These are phyloP conservation scores for Russula lepida DNA, from an alignment of 768 basidiomycete species.

Conservation along the genomic window DNA sequence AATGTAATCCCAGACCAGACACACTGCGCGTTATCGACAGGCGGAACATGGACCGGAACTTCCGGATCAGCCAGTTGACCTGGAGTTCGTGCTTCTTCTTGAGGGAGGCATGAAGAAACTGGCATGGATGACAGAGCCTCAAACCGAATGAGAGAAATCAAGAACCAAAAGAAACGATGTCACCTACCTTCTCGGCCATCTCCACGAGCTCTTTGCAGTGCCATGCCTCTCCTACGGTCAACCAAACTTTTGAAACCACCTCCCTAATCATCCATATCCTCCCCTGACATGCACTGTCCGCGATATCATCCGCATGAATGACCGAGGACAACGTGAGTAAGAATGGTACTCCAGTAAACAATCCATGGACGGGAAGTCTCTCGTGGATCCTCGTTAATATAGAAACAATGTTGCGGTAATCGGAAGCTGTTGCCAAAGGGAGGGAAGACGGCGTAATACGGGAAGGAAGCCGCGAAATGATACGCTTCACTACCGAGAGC, in stretches of 20 bases:
- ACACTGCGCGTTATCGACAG: not conserved
- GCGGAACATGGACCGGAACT: constrained; percentile 4
- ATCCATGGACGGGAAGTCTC: constrained; percentile 62
- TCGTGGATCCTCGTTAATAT: constrained; percentile 62
- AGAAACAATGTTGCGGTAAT: constrained; percentile 64
- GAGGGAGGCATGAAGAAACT: constrained; percentile 9
- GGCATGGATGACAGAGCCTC: constrained; percentile 16
- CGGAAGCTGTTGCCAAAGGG: constrained; percentile 53
- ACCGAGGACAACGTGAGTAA: constrained; percentile 61
- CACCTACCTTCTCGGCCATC: constrained; percentile 48
- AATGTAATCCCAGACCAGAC: constrained; percentile 13
- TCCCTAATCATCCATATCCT: constrained; percentile 52
- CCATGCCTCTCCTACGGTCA: constrained; percentile 64
- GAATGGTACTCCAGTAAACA: constrained; percentile 81
- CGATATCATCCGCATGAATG: constrained; percentile 35
- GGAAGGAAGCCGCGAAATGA: constrained; percentile 43
- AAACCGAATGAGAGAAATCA: not conserved
- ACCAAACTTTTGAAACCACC: constrained; percentile 57
- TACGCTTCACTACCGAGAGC: constrained; percentile 42
- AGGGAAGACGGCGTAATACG: constrained; percentile 34
- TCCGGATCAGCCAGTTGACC: constrained; percentile 10
- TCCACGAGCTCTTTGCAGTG: constrained; percentile 45
- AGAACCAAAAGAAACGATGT: not conserved
- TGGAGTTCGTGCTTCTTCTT: not conserved
- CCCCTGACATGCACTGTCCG: constrained; percentile 33